Evolutionary conservation across 805 yeast genomes (phyloP).

Genomic region (Candida golubevii): DNA sequence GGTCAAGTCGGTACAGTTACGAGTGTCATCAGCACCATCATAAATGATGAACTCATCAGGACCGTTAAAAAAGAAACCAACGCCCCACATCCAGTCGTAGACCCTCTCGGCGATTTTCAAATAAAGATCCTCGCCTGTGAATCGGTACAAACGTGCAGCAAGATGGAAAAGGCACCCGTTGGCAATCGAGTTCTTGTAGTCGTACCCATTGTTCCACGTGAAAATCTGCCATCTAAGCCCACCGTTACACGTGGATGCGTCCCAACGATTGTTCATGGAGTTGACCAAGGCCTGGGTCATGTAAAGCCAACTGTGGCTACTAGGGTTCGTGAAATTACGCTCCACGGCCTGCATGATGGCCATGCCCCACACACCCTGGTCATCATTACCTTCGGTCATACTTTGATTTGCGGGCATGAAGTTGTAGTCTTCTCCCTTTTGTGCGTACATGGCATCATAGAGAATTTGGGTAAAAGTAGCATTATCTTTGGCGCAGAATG

Average conservation of each 20-base stretch:
- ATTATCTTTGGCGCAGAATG: conserved; percentile 35
- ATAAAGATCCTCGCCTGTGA: conserved; percentile 36
- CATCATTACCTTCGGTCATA: conserved; percentile 48
- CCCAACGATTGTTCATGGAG: conserved; percentile 46
- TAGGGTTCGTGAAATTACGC: conserved; percentile 33
- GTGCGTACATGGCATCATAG: conserved; percentile 39
- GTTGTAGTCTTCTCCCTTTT: conserved; percentile 38
- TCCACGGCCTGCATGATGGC: conserved; percentile 46
- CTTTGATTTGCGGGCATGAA: conserved; percentile 46
- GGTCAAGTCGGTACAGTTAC: conserved; percentile 48
- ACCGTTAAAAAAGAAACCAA: conserved; percentile 16
- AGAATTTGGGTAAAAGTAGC: conserved; percentile 26
- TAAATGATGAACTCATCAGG: conserved; percentile 32
- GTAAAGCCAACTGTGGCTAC: conserved; percentile 35
- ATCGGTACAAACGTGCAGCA: conserved; percentile 43
- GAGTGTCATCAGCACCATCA: conserved; percentile 44
- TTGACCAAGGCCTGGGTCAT: conserved; percentile 42
- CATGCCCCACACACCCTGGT: conserved; percentile 52
- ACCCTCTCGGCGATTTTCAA: conserved; percentile 40
- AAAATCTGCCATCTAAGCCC: conserved; percentile 48
- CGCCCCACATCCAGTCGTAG: conserved; percentile 42
- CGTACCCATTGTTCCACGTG: conserved; percentile 45
- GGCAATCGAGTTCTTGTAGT: conserved; percentile 42
- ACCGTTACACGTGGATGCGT: conserved; percentile 32
- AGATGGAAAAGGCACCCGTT: conserved; percentile 43